Base-by-base conservation (phyloP, 495 filamentous ascomycete species). In the Penicillium antarcticum region DNA sequence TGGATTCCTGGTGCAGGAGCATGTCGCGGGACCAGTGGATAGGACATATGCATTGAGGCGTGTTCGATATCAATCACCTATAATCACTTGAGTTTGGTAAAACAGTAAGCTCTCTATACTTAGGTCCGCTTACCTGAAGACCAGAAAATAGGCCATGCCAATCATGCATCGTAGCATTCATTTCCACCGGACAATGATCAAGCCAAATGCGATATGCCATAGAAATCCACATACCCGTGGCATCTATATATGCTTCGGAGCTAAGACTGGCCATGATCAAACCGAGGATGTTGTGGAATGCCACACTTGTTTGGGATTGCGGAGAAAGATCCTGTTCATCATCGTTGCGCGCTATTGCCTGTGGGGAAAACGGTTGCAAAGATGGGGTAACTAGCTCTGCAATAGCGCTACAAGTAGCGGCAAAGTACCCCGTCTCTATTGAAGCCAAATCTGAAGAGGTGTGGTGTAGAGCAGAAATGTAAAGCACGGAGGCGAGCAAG, bases 21-120 rank as follows among this genome's bases (percentile, higher is more conserved):
- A 26, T 73, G 60, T 31, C 56, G 58, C 6, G 70, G 70, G 5
- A 74, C 42, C 21, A 74, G 53, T 18, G 70, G 70, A 21, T 68
- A 66, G 1, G 65, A 71, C 67, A 74, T 66, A 23, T 74, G 69
- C 56, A 74, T 69, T 10, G 70, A 74, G 4, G 69, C 70, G 52
- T 74, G 70, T 51, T 74, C 70, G 13, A 74, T 64, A 34, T 74
- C 70, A 35, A 71, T 70, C n/a, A 74, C 63, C 69, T 73, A 17
- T 3, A 24, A 1, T 11, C 16, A 56, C n/a, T 23, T 23, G 3
- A 23, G 21, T 5, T 23, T 2, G 5, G 21, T 23, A 5, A 23
- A 23, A 23, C 5, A 23, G 2, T 5, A 23, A 23, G 21, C 21
- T 23, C 21, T 23, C 5, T 23, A 23, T 23, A n/a, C n/a, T n/a